These are phyloP conservation scores for Blastobotrys indianensis DNA, from an alignment of 1,139 yeast species.

Conservation along the genomic window DNA sequence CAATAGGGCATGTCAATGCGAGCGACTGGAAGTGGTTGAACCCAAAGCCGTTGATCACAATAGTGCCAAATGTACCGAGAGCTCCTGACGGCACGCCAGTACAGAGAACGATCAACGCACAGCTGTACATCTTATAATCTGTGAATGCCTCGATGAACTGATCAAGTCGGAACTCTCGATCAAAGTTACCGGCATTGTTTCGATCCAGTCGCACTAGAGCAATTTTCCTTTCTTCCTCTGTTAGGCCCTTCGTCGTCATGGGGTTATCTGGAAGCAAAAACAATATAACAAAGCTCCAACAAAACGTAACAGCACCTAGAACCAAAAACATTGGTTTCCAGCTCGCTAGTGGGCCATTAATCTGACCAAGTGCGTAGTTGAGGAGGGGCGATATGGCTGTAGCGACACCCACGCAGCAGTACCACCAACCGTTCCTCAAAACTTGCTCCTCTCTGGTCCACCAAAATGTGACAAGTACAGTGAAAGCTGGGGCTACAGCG, in stretches of 20 bases:
- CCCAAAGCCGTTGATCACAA: conserved; percentile 29
- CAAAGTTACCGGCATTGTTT: conserved; percentile 31
- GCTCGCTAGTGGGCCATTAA: conserved; percentile 10
- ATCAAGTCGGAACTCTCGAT: conserved; percentile 41
- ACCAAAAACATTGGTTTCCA: conserved; percentile 17
- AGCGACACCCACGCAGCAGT: conserved; percentile 8
- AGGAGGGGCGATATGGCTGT: conserved; percentile 9
- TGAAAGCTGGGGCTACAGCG: conserved; percentile 15
- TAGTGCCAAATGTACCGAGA: conserved; percentile 18
- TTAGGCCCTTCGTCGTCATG: conserved; percentile 45
- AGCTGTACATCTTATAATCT: conserved; percentile 30
- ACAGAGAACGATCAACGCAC: conserved; percentile 23
- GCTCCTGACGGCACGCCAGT: conserved; percentile 22
- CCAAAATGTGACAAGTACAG: conserved; percentile 13
- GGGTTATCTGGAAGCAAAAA: conserved; percentile 48
- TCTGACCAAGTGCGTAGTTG: conserved; percentile 11
- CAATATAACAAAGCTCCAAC: conserved; percentile 45
- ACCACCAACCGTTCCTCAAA: conserved; percentile 12
- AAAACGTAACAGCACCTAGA: conserved; percentile 9
- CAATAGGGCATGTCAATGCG: conserved; percentile 36
- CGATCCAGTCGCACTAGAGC: conserved; percentile 10
- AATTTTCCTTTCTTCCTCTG: conserved; percentile 24
- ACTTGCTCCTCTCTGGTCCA: conserved; percentile 16
- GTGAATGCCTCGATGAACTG: conserved; percentile 36
- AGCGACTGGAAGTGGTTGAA: conserved; percentile 37